These are phyloP conservation scores for Nothopassalora personata DNA, from an alignment of 2,329 filamentous ascomycete species.

Conservation along the genomic window DNA sequence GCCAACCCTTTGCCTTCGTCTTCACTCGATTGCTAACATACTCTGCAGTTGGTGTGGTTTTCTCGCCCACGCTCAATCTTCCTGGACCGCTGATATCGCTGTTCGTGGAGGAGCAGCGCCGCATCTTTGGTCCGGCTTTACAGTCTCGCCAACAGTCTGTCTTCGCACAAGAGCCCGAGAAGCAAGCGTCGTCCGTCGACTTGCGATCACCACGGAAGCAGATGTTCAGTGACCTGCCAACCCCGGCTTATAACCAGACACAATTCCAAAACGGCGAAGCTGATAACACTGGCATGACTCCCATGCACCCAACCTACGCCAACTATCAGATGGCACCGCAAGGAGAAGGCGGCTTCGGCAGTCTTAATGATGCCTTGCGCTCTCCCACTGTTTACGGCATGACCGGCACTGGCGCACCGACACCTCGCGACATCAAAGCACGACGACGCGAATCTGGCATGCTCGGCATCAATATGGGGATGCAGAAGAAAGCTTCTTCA, in stretches of 20 bases:
- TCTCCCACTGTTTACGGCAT: slow-evolving; percentile 22
- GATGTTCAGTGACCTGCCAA: slow-evolving; percentile 62
- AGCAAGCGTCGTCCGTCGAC: slow-evolving; percentile 41
- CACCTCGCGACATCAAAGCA: slow-evolving; percentile 22
- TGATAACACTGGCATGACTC: slow-evolving; percentile 31
- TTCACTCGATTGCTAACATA: slow-evolving; percentile 13
- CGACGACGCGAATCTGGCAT: slow-evolving; percentile 31
- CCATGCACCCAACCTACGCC: slow-evolving; percentile 29
- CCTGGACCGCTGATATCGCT: slow-evolving; percentile 90
- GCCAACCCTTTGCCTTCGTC: slow-evolving; percentile 9
- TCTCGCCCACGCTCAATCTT: slow-evolving; percentile 94
- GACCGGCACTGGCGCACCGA: slow-evolving; percentile 13
- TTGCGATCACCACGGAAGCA: slow-evolving; percentile 60
- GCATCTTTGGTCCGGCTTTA: slow-evolving; percentile 71
- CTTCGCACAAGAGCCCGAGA: slow-evolving; percentile 13
- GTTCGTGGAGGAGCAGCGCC: slow-evolving; percentile 84
- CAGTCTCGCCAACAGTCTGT: slow-evolving; percentile 45
- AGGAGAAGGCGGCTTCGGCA: slow-evolving; percentile 31
- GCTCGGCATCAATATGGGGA: slow-evolving; percentile 19
- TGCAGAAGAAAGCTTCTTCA: slow-evolving; percentile 34
- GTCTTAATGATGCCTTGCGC: slow-evolving; percentile 32
- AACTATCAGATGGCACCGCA: slow-evolving; percentile 30
- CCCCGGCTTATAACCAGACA: slow-evolving; percentile 57
- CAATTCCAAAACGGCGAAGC: slow-evolving; percentile 28
- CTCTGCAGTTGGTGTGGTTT: slow-evolving; percentile 77